Evolutionary conservation across 202 grass and related monocot species (phyloP), one percentile per base, ranked within the genome.

Genomic region (Saccharum hybrid): DNA sequence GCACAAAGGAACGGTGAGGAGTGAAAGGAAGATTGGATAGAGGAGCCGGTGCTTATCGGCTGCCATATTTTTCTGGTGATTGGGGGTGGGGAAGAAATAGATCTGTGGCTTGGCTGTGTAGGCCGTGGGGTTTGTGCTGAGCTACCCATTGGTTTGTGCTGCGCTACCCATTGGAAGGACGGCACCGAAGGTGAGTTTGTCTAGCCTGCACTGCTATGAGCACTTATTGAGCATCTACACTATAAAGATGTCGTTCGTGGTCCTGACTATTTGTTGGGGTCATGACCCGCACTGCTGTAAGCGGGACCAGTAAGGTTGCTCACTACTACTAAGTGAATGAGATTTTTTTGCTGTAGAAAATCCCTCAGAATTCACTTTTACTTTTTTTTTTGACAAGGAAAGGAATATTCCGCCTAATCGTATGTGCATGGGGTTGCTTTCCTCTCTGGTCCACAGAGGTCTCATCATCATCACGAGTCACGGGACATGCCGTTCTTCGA

Each of bases 1-100:
- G 68, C 74, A 56, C 49, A 63, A 31, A 23, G 78, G 68, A 79
- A 51, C 4, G 7, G 79, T 86, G 40, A 86, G 61, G 49, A 79
- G 42, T 51, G 74, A 51, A 63, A 82, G 31, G 33, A 63, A 48
- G 79, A 74, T 34, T 36, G 74, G 40, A 15, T 62, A 70, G 51
- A 86, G 9, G 83, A 86, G 31, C 14, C 18, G 34, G 9, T 2
- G 79, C 8, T 31, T 81, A 12, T 1, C 4, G 66, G 40, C 66
- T 41, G 51, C 42, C 83, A 82, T 90, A 6, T 8, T 39, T 22
- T 51, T 86, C 67, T 66, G 56, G 68, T 77, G 37, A 40, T 46
- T 0, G 43, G 12, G 13, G 14, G 6, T 51, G 74, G 12, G 62
- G 36, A 38, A 81, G 45, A 79, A 22, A 19, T 41, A 72, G 26